A percentile compares a stretch with the other conserved stretches of the same genome.
phyloP scores from a whole-genome alignment of 352 stramenopile genomes.

The Globisporangium perplexum region DNA sequence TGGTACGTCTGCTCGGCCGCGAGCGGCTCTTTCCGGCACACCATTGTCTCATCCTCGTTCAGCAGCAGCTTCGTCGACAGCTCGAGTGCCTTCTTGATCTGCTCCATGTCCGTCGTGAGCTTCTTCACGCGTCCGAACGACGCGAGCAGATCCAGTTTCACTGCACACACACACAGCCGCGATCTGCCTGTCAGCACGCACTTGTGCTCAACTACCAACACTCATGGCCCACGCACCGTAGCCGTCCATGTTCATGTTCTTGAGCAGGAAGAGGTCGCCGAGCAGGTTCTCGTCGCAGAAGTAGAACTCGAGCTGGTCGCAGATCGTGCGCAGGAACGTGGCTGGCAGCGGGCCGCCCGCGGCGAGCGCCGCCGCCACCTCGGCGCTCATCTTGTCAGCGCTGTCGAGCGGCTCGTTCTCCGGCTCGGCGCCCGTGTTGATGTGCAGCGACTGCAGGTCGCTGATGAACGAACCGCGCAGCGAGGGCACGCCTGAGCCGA shows the following conservation, averaged over 20 bases:
- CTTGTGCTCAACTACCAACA: no score
- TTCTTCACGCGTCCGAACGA: conserved; percentile 86
- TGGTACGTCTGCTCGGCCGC: conserved; percentile 81
- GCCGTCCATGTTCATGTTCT: conserved; percentile 88
- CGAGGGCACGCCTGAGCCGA: conserved; percentile 47
- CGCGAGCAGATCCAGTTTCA: conserved; percentile 79
- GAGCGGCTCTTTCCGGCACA: conserved; percentile 82
- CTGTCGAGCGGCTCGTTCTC: conserved; percentile 38
- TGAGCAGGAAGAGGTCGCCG: conserved; percentile 78
- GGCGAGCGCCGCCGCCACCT: conserved; percentile 10
- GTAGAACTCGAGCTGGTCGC: conserved; percentile 86
- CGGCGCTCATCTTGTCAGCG: conserved; percentile 19
- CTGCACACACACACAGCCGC: conserved; percentile 23
- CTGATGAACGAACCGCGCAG: conserved; percentile 21
- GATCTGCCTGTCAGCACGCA: no score
- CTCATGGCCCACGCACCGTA: conserved; percentile 70
- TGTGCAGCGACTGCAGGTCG: conserved; percentile 45
- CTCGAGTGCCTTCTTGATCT: conserved; percentile 78
- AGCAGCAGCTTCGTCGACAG: conserved; percentile 82
- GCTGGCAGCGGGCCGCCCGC: conserved; percentile 45
- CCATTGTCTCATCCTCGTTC: conserved; percentile 78
- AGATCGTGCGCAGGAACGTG: conserved; percentile 83
- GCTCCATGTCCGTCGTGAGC: conserved; percentile 76
- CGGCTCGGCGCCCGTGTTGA: conserved; percentile 25
- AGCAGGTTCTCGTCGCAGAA: conserved; percentile 88